phyloP scores from a whole-genome alignment of 2,329 filamentous ascomycete species.

The Phaeosphaeriaceae sp. region DNA sequence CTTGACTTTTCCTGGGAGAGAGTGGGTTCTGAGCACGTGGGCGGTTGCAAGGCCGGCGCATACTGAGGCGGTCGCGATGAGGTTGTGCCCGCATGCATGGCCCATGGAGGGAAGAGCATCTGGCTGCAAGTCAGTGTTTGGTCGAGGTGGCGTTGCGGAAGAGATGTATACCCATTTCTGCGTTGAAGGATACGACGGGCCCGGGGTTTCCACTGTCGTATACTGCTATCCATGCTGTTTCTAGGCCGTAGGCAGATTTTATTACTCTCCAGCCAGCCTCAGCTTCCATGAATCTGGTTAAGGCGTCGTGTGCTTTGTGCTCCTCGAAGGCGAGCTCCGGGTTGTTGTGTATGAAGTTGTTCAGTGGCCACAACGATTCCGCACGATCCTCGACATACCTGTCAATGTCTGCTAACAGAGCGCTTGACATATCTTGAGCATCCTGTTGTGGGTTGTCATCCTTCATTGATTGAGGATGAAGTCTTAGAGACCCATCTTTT shows the following conservation, averaged over 20 bases:
- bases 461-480: background rate
- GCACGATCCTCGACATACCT: background rate
- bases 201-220: slow-evolving; percentile 57
- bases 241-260: slow-evolving; percentile 59
- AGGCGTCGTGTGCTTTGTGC: slow-evolving; percentile 28
- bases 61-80: slow-evolving; percentile 60
- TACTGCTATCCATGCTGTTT: slow-evolving; percentile 61
- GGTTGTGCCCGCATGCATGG: slow-evolving; percentile 64
- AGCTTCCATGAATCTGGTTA: slow-evolving; percentile 31
- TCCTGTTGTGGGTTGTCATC: background rate
- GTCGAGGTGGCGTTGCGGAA: background rate
- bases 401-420: slow-evolving; percentile 1
- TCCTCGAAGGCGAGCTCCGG: slow-evolving; percentile 31
- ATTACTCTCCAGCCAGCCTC: slow-evolving; percentile 60
- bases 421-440: background rate
- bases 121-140: background rate
- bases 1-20: slow-evolving; percentile 54
- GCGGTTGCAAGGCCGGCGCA: slow-evolving; percentile 58
- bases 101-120: slow-evolving; percentile 60
- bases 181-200: slow-evolving; percentile 55
- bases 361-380: slow-evolving; percentile 3
- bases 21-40: slow-evolving; percentile 50
- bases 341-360: slow-evolving; percentile 19
- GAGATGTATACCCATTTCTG: slow-evolving; percentile 39
- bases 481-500: background rate